Evolutionary conservation across 116 monocot species (phyloP).

Genomic region (Phalaenopsis hybrid): DNA sequence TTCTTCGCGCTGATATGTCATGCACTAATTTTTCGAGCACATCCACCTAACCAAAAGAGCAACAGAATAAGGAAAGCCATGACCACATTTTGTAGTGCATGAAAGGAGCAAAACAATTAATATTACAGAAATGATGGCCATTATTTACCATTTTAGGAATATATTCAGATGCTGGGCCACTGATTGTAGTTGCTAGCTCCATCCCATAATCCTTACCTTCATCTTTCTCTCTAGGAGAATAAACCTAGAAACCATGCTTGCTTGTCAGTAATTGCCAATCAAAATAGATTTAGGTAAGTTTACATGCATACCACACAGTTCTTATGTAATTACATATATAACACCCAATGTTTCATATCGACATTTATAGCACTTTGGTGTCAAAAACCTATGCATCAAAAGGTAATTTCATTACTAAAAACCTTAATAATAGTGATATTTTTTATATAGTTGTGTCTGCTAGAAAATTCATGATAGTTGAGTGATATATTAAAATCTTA

Average conservation of each 20-base stretch:
- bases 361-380: no score
- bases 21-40: slow-evolving; percentile 22
- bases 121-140: background rate
- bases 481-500: no score
- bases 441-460: no score
- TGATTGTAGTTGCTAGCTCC: slow-evolving; percentile 21
- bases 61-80: background rate
- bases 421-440: no score
- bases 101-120: background rate
- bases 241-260: slow-evolving; percentile 20
- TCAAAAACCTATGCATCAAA: no score
- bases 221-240: slow-evolving; percentile 32
- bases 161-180: slow-evolving; percentile 29
- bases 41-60: slow-evolving; percentile 16
- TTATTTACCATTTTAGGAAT: slow-evolving; percentile 29
- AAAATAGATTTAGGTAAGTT: background rate
- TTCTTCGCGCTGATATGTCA: slow-evolving; percentile 4
- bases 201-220: slow-evolving; percentile 12
- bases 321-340: no score
- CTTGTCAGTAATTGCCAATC: background rate
- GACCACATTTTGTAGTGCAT: background rate
- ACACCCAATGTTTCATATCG: no score
- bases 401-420: no score
- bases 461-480: no score
- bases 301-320: no score